These are phyloP conservation scores for Acacia melanoxylon DNA, from an alignment of 306 rosid genomes.

Conservation along the genomic window DNA sequence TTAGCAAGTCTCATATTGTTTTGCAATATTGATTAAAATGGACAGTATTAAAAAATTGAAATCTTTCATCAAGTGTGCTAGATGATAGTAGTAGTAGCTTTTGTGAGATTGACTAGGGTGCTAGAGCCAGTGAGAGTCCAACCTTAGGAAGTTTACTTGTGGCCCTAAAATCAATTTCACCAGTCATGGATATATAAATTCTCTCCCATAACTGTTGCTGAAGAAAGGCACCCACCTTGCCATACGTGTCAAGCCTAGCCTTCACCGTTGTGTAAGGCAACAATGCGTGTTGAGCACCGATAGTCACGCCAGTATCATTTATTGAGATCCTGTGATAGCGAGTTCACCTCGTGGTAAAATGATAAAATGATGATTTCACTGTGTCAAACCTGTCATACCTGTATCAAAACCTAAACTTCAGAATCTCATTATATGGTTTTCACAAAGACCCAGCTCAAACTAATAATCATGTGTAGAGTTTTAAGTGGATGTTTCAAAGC, in stretches of 20 bases:
- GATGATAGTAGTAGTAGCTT: not conserved
- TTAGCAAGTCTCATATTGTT: constrained; percentile 11
- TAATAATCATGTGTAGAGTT: not conserved
- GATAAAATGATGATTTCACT: constrained; percentile 53
- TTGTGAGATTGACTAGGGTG: constrained; percentile 34
- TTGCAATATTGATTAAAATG: constrained; percentile 27
- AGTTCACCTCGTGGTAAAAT: constrained; percentile 49
- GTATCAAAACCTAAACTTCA: constrained; percentile 36
- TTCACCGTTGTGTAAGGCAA: constrained; percentile 47
- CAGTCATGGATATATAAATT: constrained; percentile 50
- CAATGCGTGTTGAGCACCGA: constrained; percentile 66
- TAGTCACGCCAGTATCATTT: constrained; percentile 40
- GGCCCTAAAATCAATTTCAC: constrained; percentile 56
- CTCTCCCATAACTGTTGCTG: constrained; percentile 60
- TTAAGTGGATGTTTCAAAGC: constrained; percentile 1
- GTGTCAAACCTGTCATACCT: constrained; percentile 64
- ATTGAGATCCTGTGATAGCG: constrained; percentile 49
- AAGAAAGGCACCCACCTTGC: constrained; percentile 51
- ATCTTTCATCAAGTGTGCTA: constrained; percentile 24
- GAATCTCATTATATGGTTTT: not conserved
- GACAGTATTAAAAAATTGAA: not conserved
- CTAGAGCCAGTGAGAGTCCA: constrained; percentile 63
- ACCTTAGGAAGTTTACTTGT: constrained; percentile 37
- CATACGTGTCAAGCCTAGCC: constrained; percentile 51
- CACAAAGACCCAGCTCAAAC: not conserved